Evolutionary conservation across 2,329 filamentous ascomycete genomes (phyloP), one percentile per base, ranked within the genome.

Genomic region (Botrytis sinoallii): DNA sequence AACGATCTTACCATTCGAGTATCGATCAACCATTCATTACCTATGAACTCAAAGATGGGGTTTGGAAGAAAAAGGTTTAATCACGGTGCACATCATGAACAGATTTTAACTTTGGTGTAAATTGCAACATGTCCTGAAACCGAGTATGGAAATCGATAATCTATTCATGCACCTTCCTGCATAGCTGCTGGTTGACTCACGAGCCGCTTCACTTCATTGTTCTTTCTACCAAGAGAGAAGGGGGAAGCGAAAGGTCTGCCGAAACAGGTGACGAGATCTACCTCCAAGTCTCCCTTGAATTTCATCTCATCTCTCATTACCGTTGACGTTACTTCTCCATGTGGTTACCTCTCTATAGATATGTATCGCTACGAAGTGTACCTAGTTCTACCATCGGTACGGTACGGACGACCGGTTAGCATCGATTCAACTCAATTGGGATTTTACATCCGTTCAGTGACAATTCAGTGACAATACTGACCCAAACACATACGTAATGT

Each of bases 61-160:
- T 57, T 57, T 57, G 18, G 18, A 10, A 68, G 57, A 29, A 55
- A 29, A 57, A 57, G 35, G 35, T 20, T 57, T 52, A 68, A 68
- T 68, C 65, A 42, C 65, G 48, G 65, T 57, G 52, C 65, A 68
- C 65, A 55, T 57, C 46, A n/a, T 55, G 48, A 55, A 57, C 66
- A 22, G 35, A 68, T 25, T 57, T 57, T 42, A 38, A 57, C 42
- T 57, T 57, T 32, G 44, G 20, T n/a, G 44, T 42, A 29, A 40
- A 25, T 55, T 55, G 35, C 32, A 42, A 42, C 35, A 14, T 29
- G 18, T 42, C 40, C 55, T 42, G 48, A n/a, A 68, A 32, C 22
- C 44, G 20, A 52, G n/a, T 52, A 52, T 52, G 66, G 16, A 57
- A 57, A 68, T 57, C 9, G 22, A 40, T 68, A 9, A 68, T 57